Base-by-base conservation (phyloP, 371 early-diverging fungal genomes). In the Choanephora cucurbitarum region DNA sequence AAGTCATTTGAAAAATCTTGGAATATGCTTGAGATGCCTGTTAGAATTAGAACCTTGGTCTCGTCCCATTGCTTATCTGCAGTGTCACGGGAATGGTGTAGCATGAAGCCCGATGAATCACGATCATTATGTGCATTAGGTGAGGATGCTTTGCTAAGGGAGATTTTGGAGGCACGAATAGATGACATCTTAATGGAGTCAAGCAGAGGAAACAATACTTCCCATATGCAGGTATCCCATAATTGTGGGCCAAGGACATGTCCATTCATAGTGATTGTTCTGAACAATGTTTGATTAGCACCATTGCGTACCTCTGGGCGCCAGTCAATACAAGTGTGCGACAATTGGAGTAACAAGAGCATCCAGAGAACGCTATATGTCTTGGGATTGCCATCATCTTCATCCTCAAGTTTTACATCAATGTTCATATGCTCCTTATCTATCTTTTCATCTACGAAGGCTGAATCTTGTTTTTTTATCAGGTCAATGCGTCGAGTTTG, bases 51-150 rank as follows among this genome's bases (percentile, higher is more conserved):
- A 0, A 92, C 91, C 33, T 91, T 91, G 0, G 97, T 94, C 70
- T 96, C 98, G 57, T 98, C 96, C 98, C 98, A 98, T 65, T 94
- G 95, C 58, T 93, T 93, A 46, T 86, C 79, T 0, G 82, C 82
- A 5, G 91, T 88, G 52, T 90, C 87, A 43, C 90, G 75, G 19
- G 77, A 87, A 66, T 86, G 90, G 63, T 83, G 89, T 14, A 79
- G 68, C 79, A 80, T 77, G 48, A 80, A 74, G 22, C 62, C 74
- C 33, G 70, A 63, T 0, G 67, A 44, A 45, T 79, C 79, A 17
- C 74, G 61, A 18, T 75, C 79, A 39, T 64, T 4, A 34, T 67
- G 52, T 15, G 57, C 39, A n/a, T 58, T 45, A 21, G 57, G 50
- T 3, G 64, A 58, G 4, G 71, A 60, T 22, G 40, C 42, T 31